Evolutionary conservation across 2,329 filamentous ascomycete genomes (phyloP), one percentile per base, ranked within the genome.

Genomic region (Onygenales sp.): DNA sequence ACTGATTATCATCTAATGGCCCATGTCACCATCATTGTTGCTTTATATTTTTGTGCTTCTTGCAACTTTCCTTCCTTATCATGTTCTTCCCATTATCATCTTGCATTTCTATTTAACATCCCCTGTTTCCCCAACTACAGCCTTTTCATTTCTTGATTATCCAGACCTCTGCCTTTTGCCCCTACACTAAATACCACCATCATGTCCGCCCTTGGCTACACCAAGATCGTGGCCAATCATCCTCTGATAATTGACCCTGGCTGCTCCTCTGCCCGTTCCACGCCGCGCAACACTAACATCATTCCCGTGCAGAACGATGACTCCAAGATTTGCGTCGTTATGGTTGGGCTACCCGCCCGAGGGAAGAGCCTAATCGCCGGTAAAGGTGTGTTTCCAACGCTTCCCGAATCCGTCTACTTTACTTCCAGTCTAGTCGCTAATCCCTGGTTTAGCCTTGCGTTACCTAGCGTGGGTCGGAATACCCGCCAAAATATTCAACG

Each of bases 351-450:
- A 67, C 93, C 93, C 52, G 93, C 93, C 57, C 81, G 93, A 62
- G 93, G 93, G 66, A 98, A 98, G 80, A 95, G 89, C 75, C 83
- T 95, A 70, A 97, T 98, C 68, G 92, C 93, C 61, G 90, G 95
- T 66, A 96, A 96, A 82, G 90, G 91, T 93, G 77, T 65, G 76
- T 27, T 27, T 27, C 21, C 3, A 27, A 27, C 21, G 21, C 21
- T 27, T 27, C 21, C 21, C 4, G 21, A 27, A 27, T 27, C 68
- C 33, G 39, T 14, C 10, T 36, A 21, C 36, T 21, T 11, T 10
- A 11, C 14, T n/a, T 21, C 11, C 33, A n/a, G 10, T 17, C 11
- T 43, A n/a, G n/a, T 21, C 45, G 17, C 53, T 54, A 52, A 56
- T 43, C 17, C 11, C 42, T 39, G 14, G 46, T 9, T 27, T 67